Conservation (phyloP, 805 yeast genomes). For the Yamadazyma nakazawae region DNA sequence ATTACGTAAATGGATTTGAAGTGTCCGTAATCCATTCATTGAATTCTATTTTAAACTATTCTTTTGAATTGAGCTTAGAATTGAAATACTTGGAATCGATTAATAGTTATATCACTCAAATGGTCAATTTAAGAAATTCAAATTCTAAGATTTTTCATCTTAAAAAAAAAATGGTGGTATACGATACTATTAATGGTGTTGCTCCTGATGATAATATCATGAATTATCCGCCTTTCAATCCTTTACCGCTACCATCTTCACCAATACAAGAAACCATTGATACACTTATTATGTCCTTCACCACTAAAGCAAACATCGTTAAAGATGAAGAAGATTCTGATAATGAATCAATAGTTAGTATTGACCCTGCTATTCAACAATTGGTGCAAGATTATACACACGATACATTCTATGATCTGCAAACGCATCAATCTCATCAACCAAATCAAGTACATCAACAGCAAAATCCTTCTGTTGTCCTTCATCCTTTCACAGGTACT, state of each 20-base stretch:
- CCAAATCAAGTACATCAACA: neutral
- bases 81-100: slow-evolving; percentile 16
- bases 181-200: slow-evolving; percentile 16
- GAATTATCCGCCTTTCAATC: slow-evolving; percentile 24
- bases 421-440: neutral
- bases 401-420: slow-evolving; percentile 9
- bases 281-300: slow-evolving; percentile 11
- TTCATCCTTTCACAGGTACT: neutral
- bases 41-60: neutral
- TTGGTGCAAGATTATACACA: slow-evolving; percentile 6
- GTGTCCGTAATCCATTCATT: neutral
- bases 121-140: slow-evolving; percentile 12
- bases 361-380: slow-evolving; percentile 12
- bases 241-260: slow-evolving; percentile 19
- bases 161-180: slow-evolving; percentile 11
- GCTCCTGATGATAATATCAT: slow-evolving; percentile 23
- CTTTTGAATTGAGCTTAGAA: neutral
- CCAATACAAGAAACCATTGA: slow-evolving; percentile 5
- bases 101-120: slow-evolving; percentile 10
- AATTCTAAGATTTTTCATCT: slow-evolving; percentile 16
- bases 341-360: slow-evolving; percentile 8
- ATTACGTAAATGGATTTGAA: slow-evolving; percentile 13
- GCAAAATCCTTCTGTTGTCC: neutral
- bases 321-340: slow-evolving; percentile 8
- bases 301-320: neutral